Percentiles rank a stretch among this genome's conserved stretches.
Conservation (phyloP, 805 yeast genomes). For the Tetrapisispora phaffii region DNA sequence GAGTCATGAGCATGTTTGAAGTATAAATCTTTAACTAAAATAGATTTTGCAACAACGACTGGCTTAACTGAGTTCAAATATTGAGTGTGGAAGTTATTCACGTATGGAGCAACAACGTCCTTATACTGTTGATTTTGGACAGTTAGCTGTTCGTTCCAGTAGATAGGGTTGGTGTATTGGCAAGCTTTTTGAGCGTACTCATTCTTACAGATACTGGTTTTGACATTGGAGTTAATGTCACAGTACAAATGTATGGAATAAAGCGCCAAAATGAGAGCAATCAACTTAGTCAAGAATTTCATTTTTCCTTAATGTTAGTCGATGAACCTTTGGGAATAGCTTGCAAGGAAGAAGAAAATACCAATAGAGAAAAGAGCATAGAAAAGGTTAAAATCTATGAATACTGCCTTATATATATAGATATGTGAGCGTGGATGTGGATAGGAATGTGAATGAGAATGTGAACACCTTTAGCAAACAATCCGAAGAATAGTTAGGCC, state of each 20-base stretch:
- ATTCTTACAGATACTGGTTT: conserved; percentile 8
- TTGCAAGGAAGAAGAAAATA: too few species aligned
- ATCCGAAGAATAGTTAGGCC: too few species aligned
- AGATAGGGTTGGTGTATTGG: conserved; percentile 14
- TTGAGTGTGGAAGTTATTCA: conserved; percentile 1
- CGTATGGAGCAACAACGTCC: conserved; percentile 11
- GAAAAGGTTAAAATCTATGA: too few species aligned
- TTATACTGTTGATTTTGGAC: conserved; percentile 10
- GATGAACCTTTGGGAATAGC: too few species aligned
- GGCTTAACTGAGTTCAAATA: conserved; percentile 6
- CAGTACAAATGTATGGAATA: conserved; percentile 17
- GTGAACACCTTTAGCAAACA: too few species aligned
- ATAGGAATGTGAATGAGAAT: too few species aligned
- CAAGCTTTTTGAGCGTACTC: conserved; percentile 11
- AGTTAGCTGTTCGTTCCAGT: conserved; percentile 11
- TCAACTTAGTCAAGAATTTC: conserved; percentile 11
- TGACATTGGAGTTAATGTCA: conserved; percentile 5
- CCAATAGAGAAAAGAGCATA: too few species aligned
- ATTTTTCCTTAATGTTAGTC: conserved; percentile 4
- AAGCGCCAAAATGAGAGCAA: conserved; percentile 7
- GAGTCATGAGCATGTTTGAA: not conserved
- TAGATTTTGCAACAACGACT: conserved; percentile 1
- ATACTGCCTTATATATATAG: too few species aligned
- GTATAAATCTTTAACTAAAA: not conserved
- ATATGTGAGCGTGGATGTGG: too few species aligned